A percentile compares a stretch with the other conserved stretches of the same genome.
phyloP scores from a whole-genome alignment of 192 early-diverging fungal species.

The Umbelopsis sp. region DNA sequence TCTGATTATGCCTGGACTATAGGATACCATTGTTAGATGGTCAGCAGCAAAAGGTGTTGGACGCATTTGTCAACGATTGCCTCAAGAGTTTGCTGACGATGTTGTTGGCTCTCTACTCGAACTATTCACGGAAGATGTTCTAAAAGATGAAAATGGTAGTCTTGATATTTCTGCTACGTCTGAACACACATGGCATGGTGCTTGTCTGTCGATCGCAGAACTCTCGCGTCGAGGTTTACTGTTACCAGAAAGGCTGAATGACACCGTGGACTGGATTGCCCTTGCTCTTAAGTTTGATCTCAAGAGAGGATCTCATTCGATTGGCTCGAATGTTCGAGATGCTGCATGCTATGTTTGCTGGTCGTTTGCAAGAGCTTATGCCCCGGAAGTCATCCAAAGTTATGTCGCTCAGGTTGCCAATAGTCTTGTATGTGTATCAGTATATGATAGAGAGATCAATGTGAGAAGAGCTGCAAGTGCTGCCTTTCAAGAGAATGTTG shows the following conservation, averaged over 20 bases:
- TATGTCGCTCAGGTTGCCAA: slow-evolving; percentile 70
- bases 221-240: slow-evolving; percentile 85
- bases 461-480: slow-evolving; percentile 92
- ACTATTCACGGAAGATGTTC: slow-evolving; percentile 82
- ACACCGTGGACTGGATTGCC: slow-evolving; percentile 82
- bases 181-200: slow-evolving; percentile 95
- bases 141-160: slow-evolving; percentile 37
- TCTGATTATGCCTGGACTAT: neutral
- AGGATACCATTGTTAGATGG: slow-evolving; percentile 96
- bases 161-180: slow-evolving; percentile 77
- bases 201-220: slow-evolving; percentile 89
- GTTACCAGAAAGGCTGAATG: slow-evolving; percentile 65
- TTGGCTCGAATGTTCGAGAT: slow-evolving; percentile 94
- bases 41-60: slow-evolving; percentile 97
- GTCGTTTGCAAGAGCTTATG: slow-evolving; percentile 94
- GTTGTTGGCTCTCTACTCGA: slow-evolving; percentile 78
- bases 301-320: slow-evolving; percentile 84
- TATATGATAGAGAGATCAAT: slow-evolving; percentile 93
- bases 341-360: slow-evolving; percentile 97
- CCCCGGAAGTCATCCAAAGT: slow-evolving; percentile 64
- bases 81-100: slow-evolving; percentile 78
- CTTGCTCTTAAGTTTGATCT: slow-evolving; percentile 86
- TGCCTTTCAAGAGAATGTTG: slow-evolving; percentile 98
- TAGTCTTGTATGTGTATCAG: slow-evolving; percentile 75
- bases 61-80: slow-evolving; percentile 80